A percentile compares a stretch with the other conserved stretches of the same genome.
phyloP scores from a whole-genome alignment of 331 rosid species.

The Malus hybrid region DNA sequence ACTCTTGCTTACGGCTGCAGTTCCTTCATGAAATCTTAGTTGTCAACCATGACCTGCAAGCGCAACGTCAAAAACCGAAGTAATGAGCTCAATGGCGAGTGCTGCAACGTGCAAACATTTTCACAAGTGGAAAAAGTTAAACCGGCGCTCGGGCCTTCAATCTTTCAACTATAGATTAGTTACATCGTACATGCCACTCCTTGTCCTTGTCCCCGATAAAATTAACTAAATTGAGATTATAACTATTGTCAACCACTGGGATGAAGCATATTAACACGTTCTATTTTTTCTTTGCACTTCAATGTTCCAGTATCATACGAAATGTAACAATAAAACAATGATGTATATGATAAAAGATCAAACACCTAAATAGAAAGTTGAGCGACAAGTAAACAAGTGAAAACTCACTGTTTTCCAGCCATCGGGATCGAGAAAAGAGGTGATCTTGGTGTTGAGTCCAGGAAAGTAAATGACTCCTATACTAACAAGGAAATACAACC shows the following conservation, averaged over 20 bases:
- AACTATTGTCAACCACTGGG: background rate
- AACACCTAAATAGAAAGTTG: background rate
- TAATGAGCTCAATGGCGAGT: background rate
- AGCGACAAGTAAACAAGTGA: background rate
- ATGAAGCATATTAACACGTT: background rate
- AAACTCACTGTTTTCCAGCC: constrained; percentile 91
- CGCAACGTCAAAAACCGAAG: background rate
- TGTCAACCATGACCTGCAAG: constrained; percentile 80
- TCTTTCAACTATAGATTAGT: too few species aligned
- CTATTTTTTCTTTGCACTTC: background rate
- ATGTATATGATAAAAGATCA: background rate
- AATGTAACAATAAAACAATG: background rate
- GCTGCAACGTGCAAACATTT: too few species aligned
- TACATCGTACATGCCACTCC: too few species aligned
- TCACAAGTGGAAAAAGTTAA: too few species aligned
- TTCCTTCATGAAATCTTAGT: constrained; percentile 73
- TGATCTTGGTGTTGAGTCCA: constrained; percentile 75
- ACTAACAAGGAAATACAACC: too few species aligned
- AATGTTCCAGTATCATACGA: background rate
- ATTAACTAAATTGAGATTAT: too few species aligned
- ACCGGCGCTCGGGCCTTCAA: too few species aligned
- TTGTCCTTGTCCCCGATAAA: too few species aligned
- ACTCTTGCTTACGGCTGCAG: constrained; percentile 36
- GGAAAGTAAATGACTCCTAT: constrained; percentile 16
- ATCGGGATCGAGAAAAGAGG: constrained; percentile 80